phyloP scores from a whole-genome alignment of 345 rosid species.

The Salix caprea region DNA sequence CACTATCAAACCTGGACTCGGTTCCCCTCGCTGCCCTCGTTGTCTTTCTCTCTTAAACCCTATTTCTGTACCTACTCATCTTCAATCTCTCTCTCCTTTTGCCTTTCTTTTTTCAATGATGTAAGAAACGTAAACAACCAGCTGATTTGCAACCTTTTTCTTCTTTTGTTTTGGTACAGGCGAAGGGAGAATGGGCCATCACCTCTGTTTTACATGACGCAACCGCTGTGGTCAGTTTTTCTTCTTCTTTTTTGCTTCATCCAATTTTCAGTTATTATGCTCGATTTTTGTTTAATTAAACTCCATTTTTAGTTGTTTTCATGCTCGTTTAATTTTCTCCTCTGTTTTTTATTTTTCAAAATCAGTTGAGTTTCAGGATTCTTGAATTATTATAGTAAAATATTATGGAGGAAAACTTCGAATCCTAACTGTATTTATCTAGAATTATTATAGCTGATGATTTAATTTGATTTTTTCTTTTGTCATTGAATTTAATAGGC shows the following conservation, averaged over 20 bases:
- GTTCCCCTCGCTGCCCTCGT: conserved; percentile 87
- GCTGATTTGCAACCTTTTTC: background rate
- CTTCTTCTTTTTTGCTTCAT: background rate
- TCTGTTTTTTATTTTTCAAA: too few relatives aligned
- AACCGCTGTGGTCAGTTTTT: conserved; percentile 69
- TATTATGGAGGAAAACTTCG: too few relatives aligned
- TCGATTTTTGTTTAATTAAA: background rate
- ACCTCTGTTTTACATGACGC: conserved; percentile 81
- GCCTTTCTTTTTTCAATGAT: background rate
- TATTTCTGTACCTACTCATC: conserved; percentile 36
- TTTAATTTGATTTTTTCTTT: background rate
- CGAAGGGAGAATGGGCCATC: conserved; percentile 68
- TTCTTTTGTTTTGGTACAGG: conserved; percentile 30
- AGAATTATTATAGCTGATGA: background rate
- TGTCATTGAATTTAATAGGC: conserved; percentile 36
- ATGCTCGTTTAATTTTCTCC: too few relatives aligned
- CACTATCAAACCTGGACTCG: conserved; percentile 85
- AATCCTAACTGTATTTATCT: background rate
- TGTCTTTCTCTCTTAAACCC: conserved; percentile 81
- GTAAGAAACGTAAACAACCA: background rate
- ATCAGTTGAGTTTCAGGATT: too few relatives aligned
- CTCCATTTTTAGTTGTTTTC: background rate
- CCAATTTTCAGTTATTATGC: background rate
- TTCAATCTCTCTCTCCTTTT: background rate
- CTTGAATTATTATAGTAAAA: too few relatives aligned